Conservation (phyloP, 176 grass and related monocot species). For the Cymbopogon citratus region DNA sequence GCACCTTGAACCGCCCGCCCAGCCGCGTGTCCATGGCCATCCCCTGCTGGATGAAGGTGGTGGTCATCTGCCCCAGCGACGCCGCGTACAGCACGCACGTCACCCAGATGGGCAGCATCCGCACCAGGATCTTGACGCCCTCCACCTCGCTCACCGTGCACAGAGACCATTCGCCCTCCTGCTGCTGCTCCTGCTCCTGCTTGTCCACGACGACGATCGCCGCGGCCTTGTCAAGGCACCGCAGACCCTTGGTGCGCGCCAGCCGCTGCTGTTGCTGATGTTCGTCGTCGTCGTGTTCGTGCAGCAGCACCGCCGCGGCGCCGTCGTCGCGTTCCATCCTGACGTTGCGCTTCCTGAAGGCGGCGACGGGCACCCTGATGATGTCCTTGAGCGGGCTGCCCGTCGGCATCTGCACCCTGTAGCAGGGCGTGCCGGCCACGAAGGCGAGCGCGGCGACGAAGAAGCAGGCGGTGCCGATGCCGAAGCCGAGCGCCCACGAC, state of each 20-base stretch:
- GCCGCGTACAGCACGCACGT: conserved; percentile 65
- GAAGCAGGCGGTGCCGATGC: conserved; percentile 48
- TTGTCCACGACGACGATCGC: not conserved
- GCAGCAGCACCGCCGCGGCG: not conserved
- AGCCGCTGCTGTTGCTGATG: conserved; percentile 29
- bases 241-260: conserved; percentile 43
- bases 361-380: conserved; percentile 43
- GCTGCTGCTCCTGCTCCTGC: too few relatives aligned
- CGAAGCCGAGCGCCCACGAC: conserved; percentile 63
- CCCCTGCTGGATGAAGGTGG: conserved; percentile 85
- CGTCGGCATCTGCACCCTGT: conserved; percentile 35
- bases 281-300: not conserved
- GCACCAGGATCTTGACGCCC: conserved; percentile 58
- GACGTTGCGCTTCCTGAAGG: conserved; percentile 36
- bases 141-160: conserved; percentile 72
- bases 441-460: conserved; percentile 42
- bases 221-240: conserved; percentile 58
- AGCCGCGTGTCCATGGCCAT: conserved; percentile 51
- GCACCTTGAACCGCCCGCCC: conserved; percentile 36
- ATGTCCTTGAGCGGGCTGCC: conserved; percentile 60
- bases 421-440: conserved; percentile 46
- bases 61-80: conserved; percentile 61
- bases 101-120: conserved; percentile 69
- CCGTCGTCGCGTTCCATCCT: not conserved
- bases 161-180: conserved; percentile 13